Conservation (phyloP, 495 filamentous ascomycete species). For the Acidiella bohemica region DNA sequence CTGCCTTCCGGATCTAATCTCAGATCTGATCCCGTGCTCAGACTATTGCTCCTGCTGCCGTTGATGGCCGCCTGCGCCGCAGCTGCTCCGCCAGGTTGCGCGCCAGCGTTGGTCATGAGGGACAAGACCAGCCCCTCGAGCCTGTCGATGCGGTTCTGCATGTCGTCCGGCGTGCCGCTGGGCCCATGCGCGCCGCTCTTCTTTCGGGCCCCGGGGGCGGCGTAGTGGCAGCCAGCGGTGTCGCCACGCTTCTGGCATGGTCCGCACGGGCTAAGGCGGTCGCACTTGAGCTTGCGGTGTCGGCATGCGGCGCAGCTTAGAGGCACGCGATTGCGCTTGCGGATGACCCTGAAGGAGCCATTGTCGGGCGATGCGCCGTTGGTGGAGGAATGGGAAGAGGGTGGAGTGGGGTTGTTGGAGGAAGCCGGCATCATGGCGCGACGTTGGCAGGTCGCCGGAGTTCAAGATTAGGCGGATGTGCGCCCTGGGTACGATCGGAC, state of each 20-base stretch:
- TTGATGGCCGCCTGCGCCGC: conserved; percentile 52
- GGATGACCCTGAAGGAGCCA: conserved; percentile 67
- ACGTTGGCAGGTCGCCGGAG: too few relatives aligned
- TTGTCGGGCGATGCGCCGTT: conserved; percentile 68
- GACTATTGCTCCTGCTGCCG: conserved; percentile 38
- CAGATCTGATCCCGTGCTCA: conserved; percentile 22
- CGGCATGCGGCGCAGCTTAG: conserved; percentile 89
- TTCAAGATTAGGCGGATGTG: too few relatives aligned
- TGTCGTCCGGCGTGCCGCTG: conserved; percentile 66
- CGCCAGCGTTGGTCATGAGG: conserved; percentile 76
- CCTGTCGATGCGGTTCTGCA: conserved; percentile 97
- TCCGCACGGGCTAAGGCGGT: conserved; percentile 81
- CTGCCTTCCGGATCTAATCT: conserved; percentile 45
- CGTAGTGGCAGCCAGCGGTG: conserved; percentile 77
- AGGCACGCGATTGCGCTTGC: conserved; percentile 88
- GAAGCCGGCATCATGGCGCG: conserved; percentile 8
- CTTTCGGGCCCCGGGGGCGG: conserved; percentile 60
- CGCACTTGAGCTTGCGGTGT: conserved; percentile 95
- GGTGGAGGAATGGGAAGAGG: conserved; percentile 74
- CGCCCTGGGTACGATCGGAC: too few relatives aligned
- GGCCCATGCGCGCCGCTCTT: conserved; percentile 50
- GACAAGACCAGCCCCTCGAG: conserved; percentile 89
- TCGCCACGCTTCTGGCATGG: conserved; percentile 89
- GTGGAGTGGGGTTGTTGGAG: conserved; percentile 40
- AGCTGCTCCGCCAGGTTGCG: conserved; percentile 47